These are phyloP conservation scores for Musa troglodytarum DNA, from an alignment of 176 grass and related monocot genomes.

Conservation along the genomic window DNA sequence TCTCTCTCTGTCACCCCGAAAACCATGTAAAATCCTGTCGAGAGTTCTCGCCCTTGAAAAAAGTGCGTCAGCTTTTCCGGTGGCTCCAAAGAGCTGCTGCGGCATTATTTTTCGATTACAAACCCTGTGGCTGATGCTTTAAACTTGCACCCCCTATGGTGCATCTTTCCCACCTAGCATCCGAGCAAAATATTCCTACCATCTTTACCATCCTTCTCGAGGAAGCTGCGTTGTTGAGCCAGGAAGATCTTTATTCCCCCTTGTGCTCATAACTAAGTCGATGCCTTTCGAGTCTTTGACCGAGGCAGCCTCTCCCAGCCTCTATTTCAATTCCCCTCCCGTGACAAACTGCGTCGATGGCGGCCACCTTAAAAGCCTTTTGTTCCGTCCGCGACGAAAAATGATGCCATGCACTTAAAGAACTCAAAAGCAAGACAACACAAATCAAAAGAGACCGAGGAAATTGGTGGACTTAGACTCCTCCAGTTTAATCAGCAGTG, in stretches of 20 bases:
- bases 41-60: too few species aligned
- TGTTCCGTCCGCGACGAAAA: not conserved
- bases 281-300: conserved; percentile 6
- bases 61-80: too few species aligned
- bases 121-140: not conserved
- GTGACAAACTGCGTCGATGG: not conserved
- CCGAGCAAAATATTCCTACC: conserved; percentile 9
- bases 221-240: not conserved
- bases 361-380: not conserved
- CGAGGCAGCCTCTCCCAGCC: not conserved
- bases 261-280: not conserved
- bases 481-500: not conserved
- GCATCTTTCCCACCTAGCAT: conserved; percentile 5
- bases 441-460: not conserved
- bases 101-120: not conserved
- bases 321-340: conserved; percentile 4
- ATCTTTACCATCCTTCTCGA: not conserved
- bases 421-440: not conserved
- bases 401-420: not conserved
- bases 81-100: not conserved
- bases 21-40: too few species aligned
- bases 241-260: not conserved
- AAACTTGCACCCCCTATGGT: conserved; percentile 7
- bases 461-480: not conserved
- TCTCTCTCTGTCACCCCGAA: too few species aligned